Base-by-base conservation (phyloP, 768 basidiomycete species). In the Leccinum truebloodii region DNA sequence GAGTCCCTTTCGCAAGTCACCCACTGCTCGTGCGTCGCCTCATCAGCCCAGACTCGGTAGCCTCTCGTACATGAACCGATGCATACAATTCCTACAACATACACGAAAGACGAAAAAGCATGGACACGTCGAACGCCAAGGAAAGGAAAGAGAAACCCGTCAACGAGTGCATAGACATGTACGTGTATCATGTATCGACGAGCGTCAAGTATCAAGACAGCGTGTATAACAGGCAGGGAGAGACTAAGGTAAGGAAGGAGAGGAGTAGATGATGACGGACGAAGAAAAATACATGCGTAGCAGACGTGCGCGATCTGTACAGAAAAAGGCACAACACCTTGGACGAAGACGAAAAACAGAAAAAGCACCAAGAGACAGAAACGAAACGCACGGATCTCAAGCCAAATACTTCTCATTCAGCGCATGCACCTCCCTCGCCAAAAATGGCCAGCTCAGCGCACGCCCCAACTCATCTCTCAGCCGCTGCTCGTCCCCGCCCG, bases 361-460 rank as follows among this genome's bases (percentile, higher is more conserved):
- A 55, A 50, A 26, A 18, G 39, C n/a, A 55, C 28, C 18, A 37
- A 6, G 22, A 18, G 9, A 44, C 7, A 20, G 28, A 18, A 26
- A 28, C 6, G 18, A 44, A 26, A 57, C 60, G 34, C 37, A 57
- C 46, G 30, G 30, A 30, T 12, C 14, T 75, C 69, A 83, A 56
- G 75, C 77, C 63, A 87, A 70, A 69, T 94, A 95, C 69, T 94
- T 92, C 77, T 93, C 90, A 68, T 95, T 95, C 60, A 94, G 78
- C 35, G 85, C 79, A 68, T 94, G 90, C 56, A 95, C 89, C 78
- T 95, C 92, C 71, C 85, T 86, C 58, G 91, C 88, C 52, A 95
- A 81, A 73, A 84, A 93, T 44, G 91, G 90, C 92, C 92, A 95
- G 48, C 82, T 90, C 71, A 93, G 74, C 62, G 88, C 83, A 69